These are phyloP conservation scores for Guadua angustifolia DNA, from an alignment of 176 grass and related monocot species.

Conservation along the genomic window DNA sequence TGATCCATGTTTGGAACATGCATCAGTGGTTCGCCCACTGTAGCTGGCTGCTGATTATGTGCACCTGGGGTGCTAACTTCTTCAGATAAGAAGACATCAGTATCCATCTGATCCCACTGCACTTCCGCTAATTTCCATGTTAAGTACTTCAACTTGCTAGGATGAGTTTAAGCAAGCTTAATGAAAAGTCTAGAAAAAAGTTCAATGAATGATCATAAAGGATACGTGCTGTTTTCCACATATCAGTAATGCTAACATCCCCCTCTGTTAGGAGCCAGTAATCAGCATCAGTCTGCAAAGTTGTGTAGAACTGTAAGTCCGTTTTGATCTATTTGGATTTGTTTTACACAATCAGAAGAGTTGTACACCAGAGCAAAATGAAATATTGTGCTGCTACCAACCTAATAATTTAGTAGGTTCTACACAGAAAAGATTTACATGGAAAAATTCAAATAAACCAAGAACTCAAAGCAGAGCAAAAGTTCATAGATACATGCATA, in stretches of 20 bases:
- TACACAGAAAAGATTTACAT: slow-evolving; percentile 7
- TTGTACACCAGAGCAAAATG: not conserved
- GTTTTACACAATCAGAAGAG: not conserved
- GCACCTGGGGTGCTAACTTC: slow-evolving; percentile 62
- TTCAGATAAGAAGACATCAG: slow-evolving; percentile 70
- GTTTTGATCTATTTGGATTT: slow-evolving; percentile 9
- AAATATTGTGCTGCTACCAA: not conserved
- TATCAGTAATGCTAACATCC: slow-evolving; percentile 87
- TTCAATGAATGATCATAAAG: slow-evolving; percentile 49
- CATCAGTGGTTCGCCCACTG: slow-evolving; percentile 40
- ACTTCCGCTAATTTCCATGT: slow-evolving; percentile 73
- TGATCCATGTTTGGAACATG: slow-evolving; percentile 46
- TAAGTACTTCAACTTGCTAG: slow-evolving; percentile 53
- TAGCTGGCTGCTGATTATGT: slow-evolving; percentile 45
- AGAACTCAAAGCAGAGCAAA: slow-evolving; percentile 10
- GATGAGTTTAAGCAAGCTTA: slow-evolving; percentile 19
- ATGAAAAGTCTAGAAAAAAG: not conserved
- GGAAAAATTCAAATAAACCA: not conserved
- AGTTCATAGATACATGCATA: slow-evolving; percentile 24
- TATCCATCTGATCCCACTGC: slow-evolving; percentile 74
- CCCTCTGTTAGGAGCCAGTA: slow-evolving; percentile 93
- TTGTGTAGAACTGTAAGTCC: slow-evolving; percentile 30
- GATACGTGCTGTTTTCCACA: slow-evolving; percentile 89
- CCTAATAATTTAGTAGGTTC: not conserved
- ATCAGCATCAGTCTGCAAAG: slow-evolving; percentile 90